Conservation (phyloP, 202 grass and related monocot species). For the Zoysia matrella region DNA sequence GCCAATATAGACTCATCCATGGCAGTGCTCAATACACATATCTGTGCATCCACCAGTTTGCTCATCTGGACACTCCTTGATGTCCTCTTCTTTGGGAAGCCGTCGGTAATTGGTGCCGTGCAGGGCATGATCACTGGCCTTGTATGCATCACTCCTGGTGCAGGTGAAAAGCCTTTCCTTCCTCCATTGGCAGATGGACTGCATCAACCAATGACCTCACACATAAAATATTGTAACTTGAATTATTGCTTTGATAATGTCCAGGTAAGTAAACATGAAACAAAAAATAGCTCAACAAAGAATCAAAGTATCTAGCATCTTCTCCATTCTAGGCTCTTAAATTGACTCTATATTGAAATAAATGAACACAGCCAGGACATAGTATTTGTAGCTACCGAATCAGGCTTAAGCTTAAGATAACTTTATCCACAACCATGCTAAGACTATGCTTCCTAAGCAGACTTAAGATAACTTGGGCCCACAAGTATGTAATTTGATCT, state of each 20-base stretch:
- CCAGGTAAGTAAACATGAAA: neutral
- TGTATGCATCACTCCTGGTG: constrained; percentile 53
- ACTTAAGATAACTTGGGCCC: too few species aligned
- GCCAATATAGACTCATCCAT: constrained; percentile 74
- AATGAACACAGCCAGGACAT: neutral
- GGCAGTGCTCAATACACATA: constrained; percentile 83
- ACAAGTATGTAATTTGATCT: neutral
- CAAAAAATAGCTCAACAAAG: neutral
- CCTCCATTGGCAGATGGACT: constrained; percentile 10
- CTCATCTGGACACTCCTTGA: constrained; percentile 60
- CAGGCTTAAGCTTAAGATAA: too few species aligned
- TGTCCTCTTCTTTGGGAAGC: constrained; percentile 54
- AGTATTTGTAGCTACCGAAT: neutral
- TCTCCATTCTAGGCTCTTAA: neutral
- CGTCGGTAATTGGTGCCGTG: constrained; percentile 40
- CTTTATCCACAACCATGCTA: neutral
- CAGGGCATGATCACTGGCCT: too few species aligned
- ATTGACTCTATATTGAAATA: neutral
- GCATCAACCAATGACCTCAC: neutral
- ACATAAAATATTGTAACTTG: constrained; percentile 35
- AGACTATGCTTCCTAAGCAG: neutral
- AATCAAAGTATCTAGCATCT: constrained; percentile 16
- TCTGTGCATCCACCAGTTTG: constrained; percentile 73
- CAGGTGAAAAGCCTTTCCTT: constrained; percentile 47
- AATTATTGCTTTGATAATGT: neutral